Percentiles rank a stretch among this genome's conserved stretches.
These are phyloP conservation scores for Aegilops tauschii DNA, from an alignment of 176 grass and related monocot species.

Conservation along the genomic window DNA sequence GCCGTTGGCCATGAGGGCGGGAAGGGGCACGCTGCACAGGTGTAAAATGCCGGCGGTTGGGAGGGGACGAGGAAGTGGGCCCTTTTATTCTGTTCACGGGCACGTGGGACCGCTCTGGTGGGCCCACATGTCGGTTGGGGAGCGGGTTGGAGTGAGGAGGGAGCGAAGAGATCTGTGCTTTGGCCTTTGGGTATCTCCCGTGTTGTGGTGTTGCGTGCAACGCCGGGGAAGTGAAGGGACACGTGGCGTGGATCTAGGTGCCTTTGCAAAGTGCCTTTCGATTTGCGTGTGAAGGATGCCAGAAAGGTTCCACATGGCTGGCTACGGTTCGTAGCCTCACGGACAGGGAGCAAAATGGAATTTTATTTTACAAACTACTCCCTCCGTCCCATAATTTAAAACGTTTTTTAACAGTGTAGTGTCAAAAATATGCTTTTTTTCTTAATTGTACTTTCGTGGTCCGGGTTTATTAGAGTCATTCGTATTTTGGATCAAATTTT, in stretches of 20 bases:
- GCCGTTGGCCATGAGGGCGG: slow-evolving; percentile 36
- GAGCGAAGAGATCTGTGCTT: neutral
- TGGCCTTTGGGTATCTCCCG: neutral
- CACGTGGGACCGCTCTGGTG: neutral
- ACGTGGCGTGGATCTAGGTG: slow-evolving; percentile 6
- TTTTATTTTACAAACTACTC: no score
- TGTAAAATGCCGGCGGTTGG: neutral
- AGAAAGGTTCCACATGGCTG: neutral
- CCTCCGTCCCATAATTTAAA: no score
- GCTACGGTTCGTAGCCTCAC: neutral
- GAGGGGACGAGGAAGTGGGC: neutral
- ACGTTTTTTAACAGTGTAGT: no score
- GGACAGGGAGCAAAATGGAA: no score
- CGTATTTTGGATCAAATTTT: no score
- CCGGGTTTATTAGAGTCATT: no score
- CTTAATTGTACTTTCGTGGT: no score
- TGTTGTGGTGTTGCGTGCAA: neutral
- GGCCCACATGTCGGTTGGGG: neutral
- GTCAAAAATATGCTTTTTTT: no score
- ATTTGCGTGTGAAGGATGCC: neutral
- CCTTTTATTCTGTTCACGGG: neutral
- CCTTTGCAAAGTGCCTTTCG: no score
- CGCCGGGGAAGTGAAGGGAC: neutral
- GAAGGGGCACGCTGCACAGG: neutral
- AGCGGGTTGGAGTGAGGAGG: neutral